Evolutionary conservation across 176 grass and related monocot genomes (phyloP).

Genomic region (Zea luxurians): DNA sequence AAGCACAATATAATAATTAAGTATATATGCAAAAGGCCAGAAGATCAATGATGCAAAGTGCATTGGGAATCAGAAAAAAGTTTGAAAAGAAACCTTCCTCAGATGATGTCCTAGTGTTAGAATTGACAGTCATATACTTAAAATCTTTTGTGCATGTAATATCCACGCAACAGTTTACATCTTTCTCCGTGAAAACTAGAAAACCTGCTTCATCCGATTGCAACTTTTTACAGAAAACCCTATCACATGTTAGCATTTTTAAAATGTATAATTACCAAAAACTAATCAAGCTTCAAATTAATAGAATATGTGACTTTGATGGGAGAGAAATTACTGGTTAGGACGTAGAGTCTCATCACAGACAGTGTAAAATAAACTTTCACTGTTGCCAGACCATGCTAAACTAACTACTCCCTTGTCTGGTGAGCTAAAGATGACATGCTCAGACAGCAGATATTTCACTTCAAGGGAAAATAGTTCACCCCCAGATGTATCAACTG

Average conservation of each 20-base stretch:
- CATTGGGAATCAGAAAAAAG: background rate
- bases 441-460: slow-evolving; percentile 68
- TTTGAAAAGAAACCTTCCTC: slow-evolving; percentile 76
- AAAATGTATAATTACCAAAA: slow-evolving; percentile 28
- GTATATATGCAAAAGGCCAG: slow-evolving; percentile 12
- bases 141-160: slow-evolving; percentile 97
- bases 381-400: slow-evolving; percentile 70
- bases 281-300: background rate
- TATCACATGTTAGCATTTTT: slow-evolving; percentile 42
- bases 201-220: slow-evolving; percentile 49
- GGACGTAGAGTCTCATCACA: slow-evolving; percentile 84
- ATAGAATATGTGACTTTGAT: slow-evolving; percentile 21
- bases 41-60: slow-evolving; percentile 19
- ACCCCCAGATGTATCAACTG: slow-evolving; percentile 81
- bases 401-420: slow-evolving; percentile 81
- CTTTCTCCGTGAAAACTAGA: slow-evolving; percentile 71
- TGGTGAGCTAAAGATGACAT: slow-evolving; percentile 49
- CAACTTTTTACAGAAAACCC: slow-evolving; percentile 74
- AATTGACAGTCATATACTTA: slow-evolving; percentile 87
- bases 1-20: slow-evolving; percentile 49
- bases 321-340: slow-evolving; percentile 59
- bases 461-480: slow-evolving; percentile 80
- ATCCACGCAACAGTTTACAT: slow-evolving; percentile 78
- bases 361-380: slow-evolving; percentile 69
- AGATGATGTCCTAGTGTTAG: slow-evolving; percentile 92